These are phyloP conservation scores for Fusarium sp. DNA, from an alignment of 2,329 filamentous ascomycete species.

Conservation along the genomic window DNA sequence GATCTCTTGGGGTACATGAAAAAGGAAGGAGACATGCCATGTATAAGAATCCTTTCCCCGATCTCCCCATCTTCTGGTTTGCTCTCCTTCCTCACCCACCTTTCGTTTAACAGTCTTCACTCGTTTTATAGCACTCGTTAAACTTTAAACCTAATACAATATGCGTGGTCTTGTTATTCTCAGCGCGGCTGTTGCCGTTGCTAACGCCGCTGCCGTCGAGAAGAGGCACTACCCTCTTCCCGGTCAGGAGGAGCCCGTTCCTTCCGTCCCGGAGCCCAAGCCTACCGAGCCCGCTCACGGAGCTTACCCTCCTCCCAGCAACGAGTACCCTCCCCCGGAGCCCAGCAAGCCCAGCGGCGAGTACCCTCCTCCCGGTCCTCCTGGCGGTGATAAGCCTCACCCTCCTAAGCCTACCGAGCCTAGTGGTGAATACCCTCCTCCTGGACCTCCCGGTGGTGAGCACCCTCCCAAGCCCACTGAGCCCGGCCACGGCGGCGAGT, in stretches of 20 bases:
- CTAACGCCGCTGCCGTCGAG: constrained; percentile 37
- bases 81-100: constrained; percentile 18
- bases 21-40: not conserved
- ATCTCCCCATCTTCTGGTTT: not conserved
- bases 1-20: constrained; percentile 1
- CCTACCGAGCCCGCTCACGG: constrained; percentile 3
- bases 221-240: constrained; percentile 27
- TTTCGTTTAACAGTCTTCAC: constrained; percentile 36
- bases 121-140: constrained; percentile 31
- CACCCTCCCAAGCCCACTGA: not conserved
- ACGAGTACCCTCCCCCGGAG: constrained; percentile 6
- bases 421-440: not conserved
- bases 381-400: not conserved
- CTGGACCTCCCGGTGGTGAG: not conserved
- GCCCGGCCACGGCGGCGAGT: not conserved
- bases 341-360: constrained; percentile 30
- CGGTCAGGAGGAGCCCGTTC: constrained; percentile 6
- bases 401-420: not conserved
- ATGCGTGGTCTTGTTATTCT: constrained; percentile 38
- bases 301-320: constrained; percentile 7
- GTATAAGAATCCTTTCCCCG: constrained; percentile 34
- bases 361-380: constrained; percentile 6
- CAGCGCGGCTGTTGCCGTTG: constrained; percentile 38
- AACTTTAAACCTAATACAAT: not conserved
- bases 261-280: not conserved